A percentile compares a stretch with the other conserved stretches of the same genome.
These are phyloP conservation scores for Tilletia indica DNA, from an alignment of 1,284 basidiomycete species.

Conservation along the genomic window DNA sequence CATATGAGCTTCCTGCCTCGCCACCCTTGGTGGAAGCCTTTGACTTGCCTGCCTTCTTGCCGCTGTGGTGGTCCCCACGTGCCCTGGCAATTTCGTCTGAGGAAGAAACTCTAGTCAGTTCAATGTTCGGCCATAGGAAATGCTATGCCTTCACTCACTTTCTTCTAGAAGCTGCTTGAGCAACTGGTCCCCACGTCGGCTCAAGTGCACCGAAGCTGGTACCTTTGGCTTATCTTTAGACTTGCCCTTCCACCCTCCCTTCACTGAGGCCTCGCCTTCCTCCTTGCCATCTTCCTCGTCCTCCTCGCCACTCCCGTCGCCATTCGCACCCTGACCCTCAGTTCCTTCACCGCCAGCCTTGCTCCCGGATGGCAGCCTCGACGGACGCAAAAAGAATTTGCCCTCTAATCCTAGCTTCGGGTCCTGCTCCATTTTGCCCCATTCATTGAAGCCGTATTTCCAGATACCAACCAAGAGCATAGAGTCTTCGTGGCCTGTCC, in stretches of 20 bases:
- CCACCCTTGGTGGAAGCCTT: slow-evolving; percentile 1
- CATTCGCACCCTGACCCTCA: slow-evolving; percentile 61
- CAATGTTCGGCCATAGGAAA: not conserved
- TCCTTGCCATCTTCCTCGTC: slow-evolving; percentile 42
- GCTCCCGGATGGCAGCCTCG: slow-evolving; percentile 64
- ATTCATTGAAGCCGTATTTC: slow-evolving; percentile 90
- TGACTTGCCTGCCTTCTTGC: slow-evolving; percentile 30
- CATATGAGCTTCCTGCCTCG: not conserved
- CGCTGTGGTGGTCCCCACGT: slow-evolving; percentile 11
- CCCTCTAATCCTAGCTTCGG: slow-evolving; percentile 75
- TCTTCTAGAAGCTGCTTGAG: slow-evolving; percentile 84
- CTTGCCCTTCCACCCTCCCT: slow-evolving; percentile 15
- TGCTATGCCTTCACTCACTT: slow-evolving; percentile 57
- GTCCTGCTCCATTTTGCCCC: slow-evolving; percentile 93
- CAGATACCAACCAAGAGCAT: slow-evolving; percentile 91
- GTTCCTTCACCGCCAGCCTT: slow-evolving; percentile 57
- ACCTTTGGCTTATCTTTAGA: slow-evolving; percentile 62
- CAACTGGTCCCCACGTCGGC: slow-evolving; percentile 92
- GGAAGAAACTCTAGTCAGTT: not conserved
- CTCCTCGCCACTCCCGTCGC: slow-evolving; percentile 46
- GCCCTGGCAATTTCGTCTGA: slow-evolving; percentile 3
- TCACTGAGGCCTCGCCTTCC: slow-evolving; percentile 21
- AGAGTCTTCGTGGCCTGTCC: slow-evolving; percentile 89
- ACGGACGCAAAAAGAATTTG: slow-evolving; percentile 78
- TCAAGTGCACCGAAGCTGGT: slow-evolving; percentile 94